Conservation (phyloP, 2,329 filamentous ascomycete species). For the Talaromyces sp. region DNA sequence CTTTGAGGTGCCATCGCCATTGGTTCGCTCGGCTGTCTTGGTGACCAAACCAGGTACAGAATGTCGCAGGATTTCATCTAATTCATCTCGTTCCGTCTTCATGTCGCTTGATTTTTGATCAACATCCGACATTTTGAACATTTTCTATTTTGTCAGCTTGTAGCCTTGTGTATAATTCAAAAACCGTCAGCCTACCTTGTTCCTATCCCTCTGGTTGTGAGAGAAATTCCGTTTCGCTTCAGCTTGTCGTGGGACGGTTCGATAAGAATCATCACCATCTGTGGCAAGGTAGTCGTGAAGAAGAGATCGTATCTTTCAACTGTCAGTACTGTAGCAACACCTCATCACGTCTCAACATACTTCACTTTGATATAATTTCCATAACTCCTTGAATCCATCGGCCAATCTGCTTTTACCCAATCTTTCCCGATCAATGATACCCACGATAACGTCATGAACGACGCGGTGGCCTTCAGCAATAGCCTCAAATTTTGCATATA, state of each 20-base stretch:
- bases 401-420: slow-evolving; percentile 63
- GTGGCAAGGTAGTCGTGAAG: slow-evolving; percentile 95
- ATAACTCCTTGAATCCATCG: slow-evolving; percentile 90
- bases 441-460: slow-evolving; percentile 85
- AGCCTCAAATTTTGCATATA: slow-evolving; percentile 95
- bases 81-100: slow-evolving; percentile 77
- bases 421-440: slow-evolving; percentile 79
- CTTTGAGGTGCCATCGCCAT: slow-evolving; percentile 38
- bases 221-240: slow-evolving; percentile 52
- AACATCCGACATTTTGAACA: slow-evolving; percentile 77
- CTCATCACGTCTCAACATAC: slow-evolving; percentile 26
- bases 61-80: slow-evolving; percentile 83
- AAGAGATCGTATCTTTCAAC: slow-evolving; percentile 68
- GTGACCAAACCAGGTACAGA: slow-evolving; percentile 91
- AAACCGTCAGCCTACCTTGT: slow-evolving; percentile 35
- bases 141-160: slow-evolving; percentile 47
- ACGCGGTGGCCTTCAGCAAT: slow-evolving; percentile 94
- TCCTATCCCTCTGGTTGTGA: slow-evolving; percentile 46
- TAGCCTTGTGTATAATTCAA: not conserved
- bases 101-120: slow-evolving; percentile 77
- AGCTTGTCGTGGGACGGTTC: slow-evolving; percentile 49
- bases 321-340: slow-evolving; percentile 18
- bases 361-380: slow-evolving; percentile 97
- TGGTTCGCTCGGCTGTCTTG: slow-evolving; percentile 55
- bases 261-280: slow-evolving; percentile 69